Conservation (phyloP, 805 yeast species). For the Starmerella bombi region DNA sequence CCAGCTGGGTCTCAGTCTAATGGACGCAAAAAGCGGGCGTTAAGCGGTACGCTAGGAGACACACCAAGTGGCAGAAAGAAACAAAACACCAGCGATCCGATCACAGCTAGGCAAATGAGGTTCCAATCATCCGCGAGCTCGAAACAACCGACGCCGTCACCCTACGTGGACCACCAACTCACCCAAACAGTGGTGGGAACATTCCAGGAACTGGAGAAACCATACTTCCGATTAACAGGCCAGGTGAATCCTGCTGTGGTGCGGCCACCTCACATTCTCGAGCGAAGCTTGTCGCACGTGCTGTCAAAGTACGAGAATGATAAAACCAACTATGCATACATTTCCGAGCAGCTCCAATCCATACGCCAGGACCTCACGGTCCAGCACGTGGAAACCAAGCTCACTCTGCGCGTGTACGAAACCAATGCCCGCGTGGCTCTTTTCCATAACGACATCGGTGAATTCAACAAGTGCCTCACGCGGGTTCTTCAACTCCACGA, state of each 20-base stretch:
- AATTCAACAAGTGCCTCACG: slow-evolving; percentile 88
- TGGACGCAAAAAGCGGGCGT: too few relatives aligned
- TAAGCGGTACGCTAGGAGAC: too few relatives aligned
- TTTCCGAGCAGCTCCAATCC: slow-evolving; percentile 83
- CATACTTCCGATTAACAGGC: slow-evolving; percentile 72
- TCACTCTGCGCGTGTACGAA: slow-evolving; percentile 70
- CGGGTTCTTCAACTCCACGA: slow-evolving; percentile 39
- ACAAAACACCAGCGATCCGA: too few relatives aligned
- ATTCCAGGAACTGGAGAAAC: slow-evolving; percentile 54
- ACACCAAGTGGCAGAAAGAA: too few relatives aligned
- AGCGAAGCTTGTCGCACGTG: slow-evolving; percentile 43
- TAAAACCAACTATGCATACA: slow-evolving; percentile 48
- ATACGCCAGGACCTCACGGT: slow-evolving; percentile 88
- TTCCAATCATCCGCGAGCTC: too few relatives aligned
- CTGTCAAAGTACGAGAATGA: slow-evolving; percentile 40
- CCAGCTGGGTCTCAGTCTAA: too few relatives aligned
- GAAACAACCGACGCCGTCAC: slow-evolving; percentile 2
- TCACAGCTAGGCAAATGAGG: too few relatives aligned
- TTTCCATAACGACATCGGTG: slow-evolving; percentile 74
- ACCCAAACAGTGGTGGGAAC: slow-evolving; percentile 42
- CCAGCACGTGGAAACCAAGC: slow-evolving; percentile 67
- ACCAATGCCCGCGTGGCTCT: slow-evolving; percentile 79
- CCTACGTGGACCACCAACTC: slow-evolving; percentile 10
- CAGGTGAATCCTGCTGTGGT: slow-evolving; percentile 79
- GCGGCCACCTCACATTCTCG: slow-evolving; percentile 54